Percentiles rank a stretch among this genome's conserved stretches.
Evolutionary conservation across 176 grass and related monocot species (phyloP).

Genomic region (Eragrostis curvula): DNA sequence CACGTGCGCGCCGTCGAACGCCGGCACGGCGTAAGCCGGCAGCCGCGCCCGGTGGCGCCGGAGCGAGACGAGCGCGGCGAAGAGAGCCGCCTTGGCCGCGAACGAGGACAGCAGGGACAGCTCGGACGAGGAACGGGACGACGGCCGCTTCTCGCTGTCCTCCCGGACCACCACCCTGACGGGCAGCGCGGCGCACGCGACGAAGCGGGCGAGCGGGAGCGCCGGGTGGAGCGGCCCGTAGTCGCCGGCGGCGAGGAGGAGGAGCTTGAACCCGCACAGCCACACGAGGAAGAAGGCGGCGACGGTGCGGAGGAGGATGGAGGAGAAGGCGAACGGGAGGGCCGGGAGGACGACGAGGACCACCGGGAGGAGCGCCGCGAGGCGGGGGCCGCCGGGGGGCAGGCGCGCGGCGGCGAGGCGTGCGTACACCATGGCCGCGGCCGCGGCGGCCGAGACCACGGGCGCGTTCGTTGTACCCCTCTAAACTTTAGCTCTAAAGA

Average conservation of each 20-base stretch:
- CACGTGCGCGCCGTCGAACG: slow-evolving; percentile 57
- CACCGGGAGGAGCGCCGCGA: slow-evolving; percentile 53
- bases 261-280: slow-evolving; percentile 73
- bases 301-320: slow-evolving; percentile 64
- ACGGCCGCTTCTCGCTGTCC: background rate
- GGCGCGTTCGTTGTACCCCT: too few relatives aligned
- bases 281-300: slow-evolving; percentile 79
- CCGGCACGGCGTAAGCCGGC: slow-evolving; percentile 34
- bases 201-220: slow-evolving; percentile 53
- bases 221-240: slow-evolving; percentile 50
- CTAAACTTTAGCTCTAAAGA: too few relatives aligned
- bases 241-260: slow-evolving; percentile 62
- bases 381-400: slow-evolving; percentile 45
- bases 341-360: slow-evolving; percentile 50
- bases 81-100: slow-evolving; percentile 51
- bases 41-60: slow-evolving; percentile 34
- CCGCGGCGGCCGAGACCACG: slow-evolving; percentile 32
- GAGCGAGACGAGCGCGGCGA: slow-evolving; percentile 50
- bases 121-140: background rate
- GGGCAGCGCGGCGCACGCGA: slow-evolving; percentile 58
- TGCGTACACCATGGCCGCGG: slow-evolving; percentile 51
- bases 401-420: slow-evolving; percentile 51
- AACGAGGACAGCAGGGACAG: slow-evolving; percentile 22
- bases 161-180: slow-evolving; percentile 38
- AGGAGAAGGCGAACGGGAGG: slow-evolving; percentile 70